These are phyloP conservation scores for Ophiocordyceps unilateralis DNA, from an alignment of 2,329 filamentous ascomycete genomes.

Conservation along the genomic window DNA sequence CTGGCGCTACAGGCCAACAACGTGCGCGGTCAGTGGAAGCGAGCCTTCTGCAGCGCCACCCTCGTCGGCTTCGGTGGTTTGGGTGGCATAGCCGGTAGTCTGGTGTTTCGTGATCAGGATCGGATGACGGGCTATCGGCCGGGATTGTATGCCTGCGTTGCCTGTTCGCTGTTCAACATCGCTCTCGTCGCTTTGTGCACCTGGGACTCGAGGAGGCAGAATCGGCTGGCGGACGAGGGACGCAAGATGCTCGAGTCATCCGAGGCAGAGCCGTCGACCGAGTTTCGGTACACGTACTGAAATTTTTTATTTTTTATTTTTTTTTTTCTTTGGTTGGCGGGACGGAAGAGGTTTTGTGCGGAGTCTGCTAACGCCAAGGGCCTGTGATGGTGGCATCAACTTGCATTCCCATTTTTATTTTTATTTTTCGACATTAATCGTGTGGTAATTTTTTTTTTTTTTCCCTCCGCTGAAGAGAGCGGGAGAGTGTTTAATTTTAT, in stretches of 20 bases:
- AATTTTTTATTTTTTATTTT: too few species aligned
- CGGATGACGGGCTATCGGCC: slow-evolving; percentile 31
- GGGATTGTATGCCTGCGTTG: slow-evolving; percentile 37
- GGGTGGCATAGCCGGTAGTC: slow-evolving; percentile 58
- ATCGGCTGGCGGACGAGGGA: slow-evolving; percentile 33
- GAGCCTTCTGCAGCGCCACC: slow-evolving; percentile 60
- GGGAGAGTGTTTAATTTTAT: too few species aligned
- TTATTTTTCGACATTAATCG: too few species aligned
- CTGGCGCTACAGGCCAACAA: slow-evolving; percentile 80
- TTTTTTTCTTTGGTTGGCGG: too few species aligned
- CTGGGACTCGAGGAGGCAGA: slow-evolving; percentile 23
- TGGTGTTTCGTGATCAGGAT: slow-evolving; percentile 51
- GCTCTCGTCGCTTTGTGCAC: slow-evolving; percentile 25
- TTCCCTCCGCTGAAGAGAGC: too few species aligned
- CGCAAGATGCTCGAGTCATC: slow-evolving; percentile 32
- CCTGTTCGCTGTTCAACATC: slow-evolving; percentile 27
- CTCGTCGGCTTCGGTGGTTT: slow-evolving; percentile 63
- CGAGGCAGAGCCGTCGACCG: slow-evolving; percentile 17
- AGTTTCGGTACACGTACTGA: slow-evolving; percentile 1
- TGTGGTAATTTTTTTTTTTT: too few species aligned
- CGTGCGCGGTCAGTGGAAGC: slow-evolving; percentile 77
- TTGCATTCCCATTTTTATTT: too few species aligned
- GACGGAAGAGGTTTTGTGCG: too few species aligned
- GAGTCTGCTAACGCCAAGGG: too few species aligned
- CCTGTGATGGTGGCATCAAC: too few species aligned